Evolutionary conservation across 257 asterid species (phyloP).

Genomic region (Lantana camara): DNA sequence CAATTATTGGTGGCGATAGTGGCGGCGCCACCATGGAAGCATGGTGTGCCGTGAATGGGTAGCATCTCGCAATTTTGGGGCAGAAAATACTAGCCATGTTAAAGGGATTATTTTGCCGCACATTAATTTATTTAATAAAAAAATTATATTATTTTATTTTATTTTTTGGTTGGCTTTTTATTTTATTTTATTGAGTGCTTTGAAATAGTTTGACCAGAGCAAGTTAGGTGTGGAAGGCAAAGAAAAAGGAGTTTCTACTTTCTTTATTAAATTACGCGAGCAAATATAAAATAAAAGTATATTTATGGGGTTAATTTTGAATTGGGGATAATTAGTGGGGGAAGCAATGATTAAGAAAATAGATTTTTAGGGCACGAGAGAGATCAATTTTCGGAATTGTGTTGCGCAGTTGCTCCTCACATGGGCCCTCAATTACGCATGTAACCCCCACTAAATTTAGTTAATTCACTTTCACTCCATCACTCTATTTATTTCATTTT

Average conservation of each 20-base stretch:
- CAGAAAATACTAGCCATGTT: slow-evolving; percentile 25
- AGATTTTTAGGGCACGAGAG: slow-evolving; percentile 38
- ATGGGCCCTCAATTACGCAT: slow-evolving; percentile 35
- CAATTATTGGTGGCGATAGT: slow-evolving; percentile 38
- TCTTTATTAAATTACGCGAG: slow-evolving; percentile 20
- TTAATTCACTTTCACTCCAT: slow-evolving; percentile 13
- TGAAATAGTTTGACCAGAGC: slow-evolving; percentile 18
- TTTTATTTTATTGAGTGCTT: slow-evolving; percentile 26
- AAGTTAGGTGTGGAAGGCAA: slow-evolving; percentile 34
- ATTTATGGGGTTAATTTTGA: slow-evolving; percentile 10
- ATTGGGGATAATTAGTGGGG: slow-evolving; percentile 43
- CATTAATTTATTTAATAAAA: not conserved
- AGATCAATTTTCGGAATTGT: slow-evolving; percentile 37
- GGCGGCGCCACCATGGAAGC: slow-evolving; percentile 38
- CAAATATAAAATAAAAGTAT: not conserved
- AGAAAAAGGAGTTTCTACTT: slow-evolving; percentile 1
- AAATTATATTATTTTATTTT: too few species aligned
- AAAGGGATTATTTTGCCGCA: not conserved
- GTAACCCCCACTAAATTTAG: slow-evolving; percentile 14
- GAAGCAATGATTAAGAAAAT: slow-evolving; percentile 44
- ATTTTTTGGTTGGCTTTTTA: not conserved
- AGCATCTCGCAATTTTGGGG: slow-evolving; percentile 23
- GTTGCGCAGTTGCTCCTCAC: slow-evolving; percentile 46
- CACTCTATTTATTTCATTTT: too few species aligned
- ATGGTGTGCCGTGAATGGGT: slow-evolving; percentile 41